A percentile compares a stretch with the other conserved stretches of the same genome.
phyloP scores from a whole-genome alignment of 495 filamentous ascomycete genomes.

The Massariosphaeria phaeospora region DNA sequence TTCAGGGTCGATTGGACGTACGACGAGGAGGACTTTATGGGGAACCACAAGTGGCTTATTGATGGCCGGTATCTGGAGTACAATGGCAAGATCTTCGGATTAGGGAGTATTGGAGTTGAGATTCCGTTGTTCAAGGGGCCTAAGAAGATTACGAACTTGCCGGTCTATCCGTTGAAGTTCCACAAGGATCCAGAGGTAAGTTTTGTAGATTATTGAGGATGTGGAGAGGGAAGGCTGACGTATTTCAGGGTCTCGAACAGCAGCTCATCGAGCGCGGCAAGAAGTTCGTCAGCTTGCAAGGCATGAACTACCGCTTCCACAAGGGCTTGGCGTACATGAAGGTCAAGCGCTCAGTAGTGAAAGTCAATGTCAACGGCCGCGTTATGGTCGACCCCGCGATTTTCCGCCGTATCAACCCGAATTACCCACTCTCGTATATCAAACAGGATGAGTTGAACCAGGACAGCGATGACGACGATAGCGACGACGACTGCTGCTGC shows the following conservation, averaged over 20 bases:
- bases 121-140: conserved; percentile 77
- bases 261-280: conserved; percentile 78
- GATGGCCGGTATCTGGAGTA: conserved; percentile 83
- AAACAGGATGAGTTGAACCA: conserved; percentile 68
- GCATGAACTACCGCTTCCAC: conserved; percentile 82
- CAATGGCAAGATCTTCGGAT: conserved; percentile 70
- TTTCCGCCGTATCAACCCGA: conserved; percentile 81
- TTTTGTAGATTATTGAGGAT: background rate
- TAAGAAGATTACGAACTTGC: conserved; percentile 72
- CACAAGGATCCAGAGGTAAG: conserved; percentile 63
- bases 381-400: conserved; percentile 89
- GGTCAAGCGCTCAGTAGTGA: conserved; percentile 71
- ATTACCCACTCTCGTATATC: conserved; percentile 77
- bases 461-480: conserved; percentile 29
- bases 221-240: background rate
- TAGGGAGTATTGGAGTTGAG: conserved; percentile 65
- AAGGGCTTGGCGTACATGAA: conserved; percentile 80
- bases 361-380: conserved; percentile 85
- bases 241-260: conserved; percentile 47
- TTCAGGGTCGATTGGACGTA: conserved; percentile 82
- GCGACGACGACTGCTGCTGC: conserved; percentile 16
- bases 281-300: conserved; percentile 72
- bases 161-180: conserved; percentile 75
- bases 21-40: conserved; percentile 66
- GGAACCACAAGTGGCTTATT: conserved; percentile 73